Base-by-base conservation (phyloP, 768 basidiomycete species). In the Asterophora parasitica region DNA sequence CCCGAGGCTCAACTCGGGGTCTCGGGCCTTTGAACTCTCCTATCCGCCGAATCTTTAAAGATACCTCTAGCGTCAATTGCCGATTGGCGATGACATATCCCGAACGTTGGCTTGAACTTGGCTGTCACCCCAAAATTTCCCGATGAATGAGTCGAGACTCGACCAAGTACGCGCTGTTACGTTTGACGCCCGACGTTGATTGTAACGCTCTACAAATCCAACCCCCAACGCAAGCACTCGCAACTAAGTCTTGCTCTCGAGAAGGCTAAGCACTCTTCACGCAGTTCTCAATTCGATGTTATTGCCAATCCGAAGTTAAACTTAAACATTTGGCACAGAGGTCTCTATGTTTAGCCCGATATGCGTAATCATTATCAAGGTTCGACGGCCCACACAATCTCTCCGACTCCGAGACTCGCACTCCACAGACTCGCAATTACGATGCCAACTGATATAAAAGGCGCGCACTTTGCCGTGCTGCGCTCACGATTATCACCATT, bases 321-420 rank as follows among this genome's bases (percentile, higher is more conserved):
- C n/a, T n/a, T n/a, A n/a, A n/a, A n/a, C n/a, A n/a, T n/a, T 12
- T 42, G 27, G 38, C 30, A 17, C 38, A 38, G 44, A 9, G 23
- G 38, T 12, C 9, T 35, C 35, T 34, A 41, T 43, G 35, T 31
- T 27, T 32, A 35, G n/a, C n/a, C n/a, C n/a, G 32, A 11, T 28
- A 9, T 19, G 32, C 30, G 34, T 49, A 49, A 51, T 49, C 40
- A 46, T 48, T 56, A 49, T 23, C 34, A 34, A 13, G 44, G 33
- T 53, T 39, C 13, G 10, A 31, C 33, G 41, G 42, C 46, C 44
- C 49, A 56, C 43, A 42, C 43, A 36, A 44, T 19, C 34, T 26
- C 45, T 50, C 50, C 48, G 41, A 53, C 46, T 50, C 49, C 50
- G 48, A 57, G 39, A 54, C 48, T 57, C 53, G 42, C 52, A 57